Base-by-base conservation (phyloP, 768 basidiomycete species). In the Boletus sensibilis region DNA sequence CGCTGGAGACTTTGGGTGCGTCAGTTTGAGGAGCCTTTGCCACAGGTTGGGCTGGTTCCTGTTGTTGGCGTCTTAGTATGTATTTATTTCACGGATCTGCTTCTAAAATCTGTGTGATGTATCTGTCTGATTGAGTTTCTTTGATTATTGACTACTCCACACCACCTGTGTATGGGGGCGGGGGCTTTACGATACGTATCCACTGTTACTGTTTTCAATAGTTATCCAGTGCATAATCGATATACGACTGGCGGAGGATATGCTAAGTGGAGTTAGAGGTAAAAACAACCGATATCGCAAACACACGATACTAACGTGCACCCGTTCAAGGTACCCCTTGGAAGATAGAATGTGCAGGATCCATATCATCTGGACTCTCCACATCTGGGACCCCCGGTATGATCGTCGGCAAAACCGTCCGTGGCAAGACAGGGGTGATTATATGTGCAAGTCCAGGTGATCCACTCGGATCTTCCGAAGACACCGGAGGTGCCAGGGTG, bases 1-100 rank as follows among this genome's bases (percentile, higher is more conserved):
- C 96, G 14, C 72, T 99, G 59, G 78, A 76, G 33, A 71, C 83
- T 34, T 75, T 93, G 21, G 88, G 84, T 23, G 85, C 76, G 5
- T 82, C 66, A 73, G 44, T 58, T 34, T 60, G 53, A 64, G 21
- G 37, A 13, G 9, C 8, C 6, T 31, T 27, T 25, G 31, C 13
- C 37, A n/a, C 29, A 35, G 14, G 48, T 33, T 23, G 50, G 47
- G 52, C 52, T 55, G 54, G 64, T 2, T 48, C 58, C 46, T 5
- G 10, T 46, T 41, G 27, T 39, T 31, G 46, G 11, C 41, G 34
- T 50, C 56, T 18, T 23, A 21, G 25, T 33, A n/a, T 51, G 4
- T 50, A 47, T 64, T 55, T 57, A 63, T 55, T 40, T 42, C 35
- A 10, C 18, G 40, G 20, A 37, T 16, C 7, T 23, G 39, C 43